Conservation (phyloP, 225 moss, liverwort and hornwort species). For the Takakia lepidozioides region DNA sequence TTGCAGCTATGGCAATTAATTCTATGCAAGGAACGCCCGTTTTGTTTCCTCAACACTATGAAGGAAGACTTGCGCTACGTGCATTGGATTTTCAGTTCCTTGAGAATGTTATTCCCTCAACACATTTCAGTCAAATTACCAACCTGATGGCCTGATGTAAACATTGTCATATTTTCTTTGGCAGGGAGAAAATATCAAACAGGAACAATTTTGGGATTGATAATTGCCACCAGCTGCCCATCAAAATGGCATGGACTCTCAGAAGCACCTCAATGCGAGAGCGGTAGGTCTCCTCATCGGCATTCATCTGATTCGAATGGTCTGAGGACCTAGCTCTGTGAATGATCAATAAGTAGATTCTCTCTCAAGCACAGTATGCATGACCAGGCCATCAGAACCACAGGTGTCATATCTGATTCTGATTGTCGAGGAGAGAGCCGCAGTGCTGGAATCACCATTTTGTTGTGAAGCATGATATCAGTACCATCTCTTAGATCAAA, state of each 20-base stretch:
- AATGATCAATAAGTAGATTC: no score
- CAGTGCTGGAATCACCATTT: no score
- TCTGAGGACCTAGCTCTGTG: no score
- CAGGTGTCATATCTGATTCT: no score
- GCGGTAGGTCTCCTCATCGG: conserved; percentile 8
- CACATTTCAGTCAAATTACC: background rate
- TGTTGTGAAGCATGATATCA: no score
- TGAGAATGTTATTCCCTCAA: conserved; percentile 2
- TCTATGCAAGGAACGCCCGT: no score
- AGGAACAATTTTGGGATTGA: conserved; percentile 31
- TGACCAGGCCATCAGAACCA: no score
- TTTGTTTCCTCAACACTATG: background rate
- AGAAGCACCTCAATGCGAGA: conserved; percentile 27
- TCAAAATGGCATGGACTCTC: conserved; percentile 22
- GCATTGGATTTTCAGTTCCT: background rate
- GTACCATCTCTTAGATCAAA: no score
- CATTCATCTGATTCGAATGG: no score
- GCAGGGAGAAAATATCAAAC: conserved; percentile 18
- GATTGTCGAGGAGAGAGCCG: no score
- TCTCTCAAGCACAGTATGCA: no score
- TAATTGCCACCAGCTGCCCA: conserved; percentile 37
- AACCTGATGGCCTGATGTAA: background rate
- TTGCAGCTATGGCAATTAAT: no score
- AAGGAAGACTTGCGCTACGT: background rate
- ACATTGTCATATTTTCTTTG: background rate